Percentiles rank a stretch among this genome's conserved stretches.
Evolutionary conservation across 2,329 filamentous ascomycete species (phyloP).

Genomic region (Fusarium albidum): DNA sequence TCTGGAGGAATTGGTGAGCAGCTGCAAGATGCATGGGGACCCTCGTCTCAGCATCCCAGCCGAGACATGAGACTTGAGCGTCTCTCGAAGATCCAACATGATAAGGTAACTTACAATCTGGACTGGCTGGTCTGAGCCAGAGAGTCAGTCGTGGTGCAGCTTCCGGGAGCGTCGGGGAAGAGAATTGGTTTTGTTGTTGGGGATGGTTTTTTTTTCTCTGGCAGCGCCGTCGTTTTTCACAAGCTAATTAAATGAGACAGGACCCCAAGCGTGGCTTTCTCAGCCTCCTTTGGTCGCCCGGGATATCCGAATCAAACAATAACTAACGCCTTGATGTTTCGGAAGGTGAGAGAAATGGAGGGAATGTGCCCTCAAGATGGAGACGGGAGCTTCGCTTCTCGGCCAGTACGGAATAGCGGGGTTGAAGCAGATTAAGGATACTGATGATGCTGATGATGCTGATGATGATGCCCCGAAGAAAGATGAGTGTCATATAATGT

Average conservation of each 20-base stretch:
- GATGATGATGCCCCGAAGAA: background rate
- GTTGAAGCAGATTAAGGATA: too few relatives aligned
- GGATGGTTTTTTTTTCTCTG: constrained; percentile 14
- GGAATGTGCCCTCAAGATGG: too few relatives aligned
- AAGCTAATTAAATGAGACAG: constrained; percentile 17
- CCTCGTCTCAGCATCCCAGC: constrained; percentile 2
- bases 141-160: constrained; percentile 6
- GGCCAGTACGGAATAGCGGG: constrained; percentile 1
- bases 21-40: background rate
- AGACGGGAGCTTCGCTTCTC: background rate
- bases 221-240: constrained; percentile 15
- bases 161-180: constrained; percentile 4
- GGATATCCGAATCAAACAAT: constrained; percentile 25
- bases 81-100: constrained; percentile 9
- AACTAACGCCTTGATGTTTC: constrained; percentile 4
- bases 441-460: too few relatives aligned
- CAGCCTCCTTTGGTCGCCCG: constrained; percentile 20
- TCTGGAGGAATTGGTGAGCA: background rate
- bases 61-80: constrained; percentile 18
- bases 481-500: background rate
- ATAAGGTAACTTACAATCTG: constrained; percentile 28
- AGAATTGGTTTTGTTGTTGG: constrained; percentile 17
- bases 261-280: constrained; percentile 25
- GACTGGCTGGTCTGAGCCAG: constrained; percentile 6
- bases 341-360: background rate